Percentiles rank a stretch among this genome's conserved stretches.
Evolutionary conservation across 2,329 filamentous ascomycete genomes (phyloP).

Genomic region (Xylariomycetidae sp.): DNA sequence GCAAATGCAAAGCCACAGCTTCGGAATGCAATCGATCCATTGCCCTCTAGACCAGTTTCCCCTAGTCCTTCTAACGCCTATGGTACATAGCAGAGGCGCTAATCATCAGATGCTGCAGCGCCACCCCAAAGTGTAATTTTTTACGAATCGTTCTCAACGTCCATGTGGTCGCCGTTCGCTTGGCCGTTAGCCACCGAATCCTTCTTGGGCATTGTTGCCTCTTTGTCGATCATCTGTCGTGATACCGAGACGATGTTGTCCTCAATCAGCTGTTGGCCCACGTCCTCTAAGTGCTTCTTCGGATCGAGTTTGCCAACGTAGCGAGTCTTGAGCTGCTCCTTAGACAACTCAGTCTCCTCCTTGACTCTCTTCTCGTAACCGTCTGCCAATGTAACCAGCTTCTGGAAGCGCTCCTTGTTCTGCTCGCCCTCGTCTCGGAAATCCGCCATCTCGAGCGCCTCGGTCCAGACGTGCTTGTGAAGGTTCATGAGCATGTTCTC

Average conservation of each 20-base stretch:
- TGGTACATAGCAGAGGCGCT: constrained; percentile 24
- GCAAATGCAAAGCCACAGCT: constrained; percentile 7
- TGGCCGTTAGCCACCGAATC: constrained; percentile 45
- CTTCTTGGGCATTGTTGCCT: constrained; percentile 82
- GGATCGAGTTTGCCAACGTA: constrained; percentile 98
- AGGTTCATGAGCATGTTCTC: constrained; percentile 99
- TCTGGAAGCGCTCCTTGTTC: constrained; percentile 84
- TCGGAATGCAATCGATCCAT: constrained; percentile 22
- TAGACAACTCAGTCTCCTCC: constrained; percentile 94
- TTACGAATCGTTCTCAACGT: constrained; percentile 53
- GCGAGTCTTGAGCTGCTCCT: constrained; percentile 96
- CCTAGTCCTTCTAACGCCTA: constrained; percentile 24
- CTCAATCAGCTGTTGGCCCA: constrained; percentile 94
- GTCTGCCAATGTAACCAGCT: constrained; percentile 82
- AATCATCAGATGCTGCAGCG: constrained; percentile 14
- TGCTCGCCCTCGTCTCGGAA: constrained; percentile 78
- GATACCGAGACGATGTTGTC: constrained; percentile 99
- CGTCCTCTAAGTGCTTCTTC: constrained; percentile 98
- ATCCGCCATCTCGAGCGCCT: constrained; percentile 94
- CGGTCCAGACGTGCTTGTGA: constrained; percentile 99
- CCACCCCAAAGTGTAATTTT: constrained; percentile 20
- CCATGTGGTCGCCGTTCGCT: constrained; percentile 58
- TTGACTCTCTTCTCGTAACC: constrained; percentile 98
- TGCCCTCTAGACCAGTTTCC: constrained; percentile 21
- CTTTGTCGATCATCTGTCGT: constrained; percentile 98